Conservation (phyloP, 768 basidiomycete genomes). For the Lepiota subincarnata region DNA sequence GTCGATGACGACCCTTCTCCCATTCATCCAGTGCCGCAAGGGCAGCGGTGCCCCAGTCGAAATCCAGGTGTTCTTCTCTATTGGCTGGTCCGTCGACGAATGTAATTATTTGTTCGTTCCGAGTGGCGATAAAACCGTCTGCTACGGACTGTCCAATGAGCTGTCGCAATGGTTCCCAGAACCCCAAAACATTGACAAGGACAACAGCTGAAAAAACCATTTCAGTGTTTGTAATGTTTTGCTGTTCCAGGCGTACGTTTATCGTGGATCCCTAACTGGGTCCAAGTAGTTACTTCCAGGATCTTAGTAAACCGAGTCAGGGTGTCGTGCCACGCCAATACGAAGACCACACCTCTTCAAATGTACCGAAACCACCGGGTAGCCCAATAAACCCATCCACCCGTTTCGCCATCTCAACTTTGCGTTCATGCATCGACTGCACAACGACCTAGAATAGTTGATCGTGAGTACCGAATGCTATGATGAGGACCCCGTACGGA, state of each 20-base stretch:
- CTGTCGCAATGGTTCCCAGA: constrained; percentile 77
- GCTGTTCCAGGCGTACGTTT: constrained; percentile 54
- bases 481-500: not conserved
- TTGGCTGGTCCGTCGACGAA: constrained; percentile 74
- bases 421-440: constrained; percentile 84
- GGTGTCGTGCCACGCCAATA: not conserved
- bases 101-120: constrained; percentile 57
- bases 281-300: constrained; percentile 94
- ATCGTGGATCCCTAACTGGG: constrained; percentile 81
- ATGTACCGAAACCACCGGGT: constrained; percentile 93
- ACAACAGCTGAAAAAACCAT: constrained; percentile 57
- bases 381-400: constrained; percentile 80
- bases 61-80: constrained; percentile 47
- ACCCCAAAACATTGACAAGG: constrained; percentile 79
- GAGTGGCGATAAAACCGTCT: constrained; percentile 69
- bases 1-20: constrained; percentile 29
- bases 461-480: not conserved
- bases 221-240: not conserved
- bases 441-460: constrained; percentile 52
- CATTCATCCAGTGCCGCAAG: constrained; percentile 62
- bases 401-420: constrained; percentile 84
- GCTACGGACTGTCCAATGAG: constrained; percentile 65
- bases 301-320: constrained; percentile 38
- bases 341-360: constrained; percentile 69
- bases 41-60: constrained; percentile 77